These are phyloP conservation scores for Byssothecium circinans DNA, from an alignment of 2,329 filamentous ascomycete genomes.

Conservation along the genomic window DNA sequence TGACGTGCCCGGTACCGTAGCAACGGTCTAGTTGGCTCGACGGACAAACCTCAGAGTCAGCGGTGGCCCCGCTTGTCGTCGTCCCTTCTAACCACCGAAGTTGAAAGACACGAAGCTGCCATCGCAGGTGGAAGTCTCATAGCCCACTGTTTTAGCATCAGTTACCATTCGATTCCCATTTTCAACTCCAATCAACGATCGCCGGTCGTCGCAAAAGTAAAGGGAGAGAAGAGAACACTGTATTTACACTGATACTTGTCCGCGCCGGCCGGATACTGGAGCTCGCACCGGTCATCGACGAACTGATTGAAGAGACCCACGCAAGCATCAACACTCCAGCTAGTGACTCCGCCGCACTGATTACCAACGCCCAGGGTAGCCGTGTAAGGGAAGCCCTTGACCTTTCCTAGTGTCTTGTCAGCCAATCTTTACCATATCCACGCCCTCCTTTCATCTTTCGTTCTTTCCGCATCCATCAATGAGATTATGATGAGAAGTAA, in stretches of 20 bases:
- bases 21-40: too few relatives aligned
- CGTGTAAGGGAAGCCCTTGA: slow-evolving; percentile 9
- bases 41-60: too few relatives aligned
- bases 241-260: not conserved
- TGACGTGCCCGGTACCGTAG: too few relatives aligned
- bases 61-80: too few relatives aligned
- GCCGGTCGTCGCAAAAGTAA: too few relatives aligned
- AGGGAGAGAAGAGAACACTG: too few relatives aligned
- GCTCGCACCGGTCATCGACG: slow-evolving; percentile 6
- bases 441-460: too few relatives aligned
- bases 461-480: too few relatives aligned
- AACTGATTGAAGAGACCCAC: slow-evolving; percentile 6
- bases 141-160: slow-evolving; percentile 2
- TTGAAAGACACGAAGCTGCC: slow-evolving; percentile 8
- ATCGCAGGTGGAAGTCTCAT: slow-evolving; percentile 4
- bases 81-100: slow-evolving; percentile 12
- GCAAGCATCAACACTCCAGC: slow-evolving; percentile 6
- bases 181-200: not conserved
- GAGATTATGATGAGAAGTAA: too few relatives aligned
- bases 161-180: too few relatives aligned
- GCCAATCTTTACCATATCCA: too few relatives aligned
- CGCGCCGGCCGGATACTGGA: not conserved
- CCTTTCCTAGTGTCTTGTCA: slow-evolving; percentile 1
- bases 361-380: slow-evolving; percentile 7
- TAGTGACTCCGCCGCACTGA: slow-evolving; percentile 5